Evolutionary conservation across 2,329 filamentous ascomycete genomes (phyloP), one percentile per base, ranked within the genome.

Genomic region (Ophiocordyceps camponoti-leonardi): DNA sequence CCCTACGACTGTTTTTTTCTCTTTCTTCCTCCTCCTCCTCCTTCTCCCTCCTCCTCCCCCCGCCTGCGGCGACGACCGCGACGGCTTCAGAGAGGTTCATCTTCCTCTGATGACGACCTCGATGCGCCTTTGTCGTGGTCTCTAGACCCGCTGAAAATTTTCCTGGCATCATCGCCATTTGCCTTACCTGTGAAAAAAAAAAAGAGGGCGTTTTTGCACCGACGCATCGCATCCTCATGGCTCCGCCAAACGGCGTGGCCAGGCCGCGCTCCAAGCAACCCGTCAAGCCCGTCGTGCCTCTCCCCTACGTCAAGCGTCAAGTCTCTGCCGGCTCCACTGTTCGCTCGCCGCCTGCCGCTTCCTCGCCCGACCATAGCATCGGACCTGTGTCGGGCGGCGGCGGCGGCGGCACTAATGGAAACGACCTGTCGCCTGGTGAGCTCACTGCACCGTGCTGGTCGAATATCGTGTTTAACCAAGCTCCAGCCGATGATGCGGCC

Each of bases 301-400:
- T 66, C 49, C 61, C 61, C 18, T 57, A 63, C 49, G 55, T 61
- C 44, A 66, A 63, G 51, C 61, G 62, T 46, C 58, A 64, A 51
- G 58, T 59, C 47, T 58, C 60, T 35, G 52, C 58, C 35, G 52
- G 57, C 20, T 55, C 60, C 35, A 56, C 59, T 30, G 56, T 55
- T 44, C 54, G 4, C 26, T 28, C 26, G 26, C 26, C 26, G 4
- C 26, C 59, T 46, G 26, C 37, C 19, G 18, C 45, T 2, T 18
- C 41, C 19, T 19, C 42, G 16, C 8, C 22, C n/a, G 13, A 28
- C 22, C 16, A 28, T 11, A 26, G 14, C 14, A 26, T 28, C 26
- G 26, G 26, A 2, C 26, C 7, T 4, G 26, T 28, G 26, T 28
- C 41, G 23, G 22, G 23, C 20, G 20, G 5, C 12, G 40, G 16